A percentile compares a stretch with the other conserved stretches of the same genome.
phyloP scores from a whole-genome alignment of 148 eudicot genomes.

The Pouteria glomerata region DNA sequence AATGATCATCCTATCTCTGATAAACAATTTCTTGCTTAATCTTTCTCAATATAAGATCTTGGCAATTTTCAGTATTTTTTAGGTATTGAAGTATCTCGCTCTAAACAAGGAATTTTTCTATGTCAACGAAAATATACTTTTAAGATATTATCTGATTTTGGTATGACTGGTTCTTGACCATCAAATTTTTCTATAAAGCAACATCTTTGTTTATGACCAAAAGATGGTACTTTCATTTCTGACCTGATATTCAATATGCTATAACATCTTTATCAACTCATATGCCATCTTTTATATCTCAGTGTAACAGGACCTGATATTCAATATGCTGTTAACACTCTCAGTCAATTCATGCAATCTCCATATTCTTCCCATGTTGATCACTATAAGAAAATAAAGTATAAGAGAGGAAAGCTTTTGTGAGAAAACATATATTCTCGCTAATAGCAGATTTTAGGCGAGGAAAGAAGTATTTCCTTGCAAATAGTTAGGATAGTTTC shows the following conservation, averaged over 20 bases:
- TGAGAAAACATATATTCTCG: no score
- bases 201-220: conserved; percentile 4
- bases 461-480: no score
- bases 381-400: background rate
- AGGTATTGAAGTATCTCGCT: no score
- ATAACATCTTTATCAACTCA: background rate
- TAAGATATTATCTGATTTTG: no score
- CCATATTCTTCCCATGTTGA: no score
- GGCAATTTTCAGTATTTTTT: no score
- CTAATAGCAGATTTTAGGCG: no score
- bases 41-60: no score
- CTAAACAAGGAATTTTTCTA: background rate
- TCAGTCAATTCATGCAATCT: conserved; percentile 4
- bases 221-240: background rate
- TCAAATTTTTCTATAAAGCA: no score
- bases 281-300: background rate
- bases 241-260: background rate
- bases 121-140: conserved; percentile 1
- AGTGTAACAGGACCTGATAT: background rate
- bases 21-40: background rate
- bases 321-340: conserved; percentile 8
- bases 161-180: conserved; percentile 3
- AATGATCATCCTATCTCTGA: background rate
- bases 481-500: no score
- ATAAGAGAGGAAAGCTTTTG: background rate